Percentiles rank a stretch among this genome's conserved stretches.
These are phyloP conservation scores for Botryotinia calthae DNA, from an alignment of 2,329 filamentous ascomycete genomes.

Conservation along the genomic window DNA sequence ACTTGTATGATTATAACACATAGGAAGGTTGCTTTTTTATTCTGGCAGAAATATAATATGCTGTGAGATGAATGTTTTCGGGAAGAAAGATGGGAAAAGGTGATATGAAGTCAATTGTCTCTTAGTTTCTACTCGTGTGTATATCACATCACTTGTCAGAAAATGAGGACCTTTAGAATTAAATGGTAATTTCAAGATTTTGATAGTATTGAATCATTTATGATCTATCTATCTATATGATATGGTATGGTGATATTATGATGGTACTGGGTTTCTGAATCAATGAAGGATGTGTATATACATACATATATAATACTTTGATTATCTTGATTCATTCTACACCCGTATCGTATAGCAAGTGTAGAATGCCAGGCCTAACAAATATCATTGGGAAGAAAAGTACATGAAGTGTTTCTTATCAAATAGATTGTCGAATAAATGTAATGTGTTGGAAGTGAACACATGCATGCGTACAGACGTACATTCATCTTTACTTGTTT, in stretches of 20 bases:
- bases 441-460: not conserved
- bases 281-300: not conserved
- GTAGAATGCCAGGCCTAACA: not conserved
- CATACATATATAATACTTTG: not conserved
- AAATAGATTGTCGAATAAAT: not conserved
- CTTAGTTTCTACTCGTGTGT: not conserved
- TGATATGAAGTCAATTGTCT: not conserved
- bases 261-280: not conserved
- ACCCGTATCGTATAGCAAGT: not conserved
- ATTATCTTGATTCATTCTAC: not conserved
- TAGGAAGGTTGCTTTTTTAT: not conserved
- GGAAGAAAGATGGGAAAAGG: not conserved
- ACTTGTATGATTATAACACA: not conserved
- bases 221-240: not conserved
- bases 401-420: not conserved
- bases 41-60: not conserved
- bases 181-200: not conserved
- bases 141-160: not conserved
- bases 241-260: not conserved
- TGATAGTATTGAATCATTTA: not conserved
- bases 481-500: not conserved
- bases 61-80: not conserved
- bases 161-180: not conserved
- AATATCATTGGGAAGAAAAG: fast-evolving
- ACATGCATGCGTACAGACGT: not conserved